Evolutionary conservation across 495 filamentous ascomycete genomes (phyloP).

Genomic region (Pseudevernia furfuracea): DNA sequence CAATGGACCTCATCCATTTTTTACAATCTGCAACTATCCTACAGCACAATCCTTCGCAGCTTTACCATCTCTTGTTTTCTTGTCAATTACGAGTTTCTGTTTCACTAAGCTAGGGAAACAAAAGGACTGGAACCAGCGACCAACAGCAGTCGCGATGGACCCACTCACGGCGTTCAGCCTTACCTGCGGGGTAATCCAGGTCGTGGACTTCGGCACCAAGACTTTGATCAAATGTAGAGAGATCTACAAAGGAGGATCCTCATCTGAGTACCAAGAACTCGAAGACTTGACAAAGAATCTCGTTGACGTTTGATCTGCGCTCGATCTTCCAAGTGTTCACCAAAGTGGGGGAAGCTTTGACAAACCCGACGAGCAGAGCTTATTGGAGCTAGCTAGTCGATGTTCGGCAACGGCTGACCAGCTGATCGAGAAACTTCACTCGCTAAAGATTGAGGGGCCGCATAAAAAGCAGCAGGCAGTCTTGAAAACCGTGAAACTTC

Average conservation of each 20-base stretch:
- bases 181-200: constrained; percentile 31
- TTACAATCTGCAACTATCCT: too few species aligned
- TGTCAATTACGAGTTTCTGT: too few species aligned
- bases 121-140: too few species aligned
- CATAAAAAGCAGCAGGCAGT: not conserved
- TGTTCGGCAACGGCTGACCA: constrained; percentile 16
- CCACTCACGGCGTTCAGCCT: constrained; percentile 35
- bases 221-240: constrained; percentile 23
- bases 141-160: constrained; percentile 29
- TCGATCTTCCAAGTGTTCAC: not conserved
- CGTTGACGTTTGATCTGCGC: not conserved
- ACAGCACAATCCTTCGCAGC: too few species aligned
- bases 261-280: constrained; percentile 2
- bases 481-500: not conserved
- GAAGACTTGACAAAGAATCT: constrained; percentile 12
- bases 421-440: not conserved
- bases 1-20: too few species aligned
- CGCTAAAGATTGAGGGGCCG: not conserved
- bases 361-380: not conserved
- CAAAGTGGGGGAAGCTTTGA: not conserved
- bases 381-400: constrained; percentile 7
- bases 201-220: constrained; percentile 35
- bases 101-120: too few species aligned
- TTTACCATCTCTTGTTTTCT: too few species aligned
- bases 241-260: constrained; percentile 27